These are phyloP conservation scores for Globisporangium canariense DNA, from an alignment of 352 stramenopile genomes.

Conservation along the genomic window DNA sequence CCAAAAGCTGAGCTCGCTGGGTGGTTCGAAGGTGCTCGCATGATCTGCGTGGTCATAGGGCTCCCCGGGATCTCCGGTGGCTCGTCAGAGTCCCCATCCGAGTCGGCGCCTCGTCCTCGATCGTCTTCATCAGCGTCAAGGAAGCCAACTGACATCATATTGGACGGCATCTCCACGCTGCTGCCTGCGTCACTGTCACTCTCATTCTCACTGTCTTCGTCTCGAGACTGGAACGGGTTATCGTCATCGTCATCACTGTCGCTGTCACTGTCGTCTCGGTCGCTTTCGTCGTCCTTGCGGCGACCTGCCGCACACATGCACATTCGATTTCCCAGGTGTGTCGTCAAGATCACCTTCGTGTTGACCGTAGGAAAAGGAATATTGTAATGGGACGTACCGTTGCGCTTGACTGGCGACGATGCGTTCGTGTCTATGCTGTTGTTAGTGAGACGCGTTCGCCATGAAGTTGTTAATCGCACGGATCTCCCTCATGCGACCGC, in stretches of 20 bases:
- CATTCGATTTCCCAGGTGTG: too few relatives aligned
- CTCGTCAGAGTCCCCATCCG: slow-evolving; percentile 35
- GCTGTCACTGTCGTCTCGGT: slow-evolving; percentile 5
- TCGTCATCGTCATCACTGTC: slow-evolving; percentile 10
- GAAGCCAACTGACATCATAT: slow-evolving; percentile 6
- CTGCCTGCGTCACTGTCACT: slow-evolving; percentile 20
- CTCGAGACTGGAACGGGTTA: background rate
- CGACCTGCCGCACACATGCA: background rate
- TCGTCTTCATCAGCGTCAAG: slow-evolving; percentile 5
- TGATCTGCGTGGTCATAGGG: slow-evolving; percentile 35
- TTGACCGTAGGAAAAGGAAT: background rate
- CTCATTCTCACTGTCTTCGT: slow-evolving; percentile 8
- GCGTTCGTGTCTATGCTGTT: slow-evolving; percentile 57
- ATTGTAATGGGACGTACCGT: background rate
- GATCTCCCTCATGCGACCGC: background rate
- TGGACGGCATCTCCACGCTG: slow-evolving; percentile 14
- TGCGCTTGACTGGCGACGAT: slow-evolving; percentile 36
- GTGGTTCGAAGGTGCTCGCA: background rate
- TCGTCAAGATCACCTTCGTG: too few relatives aligned
- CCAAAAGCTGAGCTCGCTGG: background rate
- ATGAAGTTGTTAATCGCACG: background rate
- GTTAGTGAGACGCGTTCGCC: background rate
- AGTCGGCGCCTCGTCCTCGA: slow-evolving; percentile 15
- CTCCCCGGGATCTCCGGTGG: slow-evolving; percentile 72
- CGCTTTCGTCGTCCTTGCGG: background rate